A percentile compares a stretch with the other conserved stretches of the same genome.
phyloP scores from a whole-genome alignment of 2,329 filamentous ascomycete genomes.

The Elsinoe ampelina region DNA sequence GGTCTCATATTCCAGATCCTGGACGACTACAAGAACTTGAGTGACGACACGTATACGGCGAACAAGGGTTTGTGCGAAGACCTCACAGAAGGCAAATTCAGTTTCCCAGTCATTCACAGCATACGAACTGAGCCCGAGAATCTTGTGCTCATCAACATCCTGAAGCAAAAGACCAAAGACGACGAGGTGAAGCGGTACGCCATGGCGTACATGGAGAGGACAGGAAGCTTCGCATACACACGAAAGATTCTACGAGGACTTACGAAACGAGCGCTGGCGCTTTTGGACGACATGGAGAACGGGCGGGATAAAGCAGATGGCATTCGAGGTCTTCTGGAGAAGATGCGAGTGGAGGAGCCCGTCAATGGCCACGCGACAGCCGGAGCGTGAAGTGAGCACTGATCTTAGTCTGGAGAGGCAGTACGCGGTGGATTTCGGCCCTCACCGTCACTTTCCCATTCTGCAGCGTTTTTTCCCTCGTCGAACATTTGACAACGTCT shows the following conservation, averaged over 20 bases:
- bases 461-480: background rate
- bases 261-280: constrained; percentile 33
- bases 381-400: background rate
- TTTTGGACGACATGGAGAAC: constrained; percentile 34
- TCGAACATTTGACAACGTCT: background rate
- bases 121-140: constrained; percentile 68
- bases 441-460: background rate
- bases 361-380: constrained; percentile 3
- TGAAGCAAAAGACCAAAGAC: constrained; percentile 80
- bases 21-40: constrained; percentile 88
- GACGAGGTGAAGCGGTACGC: constrained; percentile 87
- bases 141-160: constrained; percentile 78
- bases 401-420: no score
- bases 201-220: constrained; percentile 80
- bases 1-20: constrained; percentile 85
- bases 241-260: constrained; percentile 46
- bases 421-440: no score
- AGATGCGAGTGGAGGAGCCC: constrained; percentile 28
- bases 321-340: constrained; percentile 33
- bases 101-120: constrained; percentile 88
- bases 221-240: constrained; percentile 83
- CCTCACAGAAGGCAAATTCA: constrained; percentile 93
- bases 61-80: constrained; percentile 96
- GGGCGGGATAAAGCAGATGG: constrained; percentile 31
- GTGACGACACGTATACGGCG: constrained; percentile 53